Evolutionary conservation across 2,329 filamentous ascomycete genomes (phyloP), one percentile per base, ranked within the genome.

Genomic region (Neofusicoccum sp.): DNA sequence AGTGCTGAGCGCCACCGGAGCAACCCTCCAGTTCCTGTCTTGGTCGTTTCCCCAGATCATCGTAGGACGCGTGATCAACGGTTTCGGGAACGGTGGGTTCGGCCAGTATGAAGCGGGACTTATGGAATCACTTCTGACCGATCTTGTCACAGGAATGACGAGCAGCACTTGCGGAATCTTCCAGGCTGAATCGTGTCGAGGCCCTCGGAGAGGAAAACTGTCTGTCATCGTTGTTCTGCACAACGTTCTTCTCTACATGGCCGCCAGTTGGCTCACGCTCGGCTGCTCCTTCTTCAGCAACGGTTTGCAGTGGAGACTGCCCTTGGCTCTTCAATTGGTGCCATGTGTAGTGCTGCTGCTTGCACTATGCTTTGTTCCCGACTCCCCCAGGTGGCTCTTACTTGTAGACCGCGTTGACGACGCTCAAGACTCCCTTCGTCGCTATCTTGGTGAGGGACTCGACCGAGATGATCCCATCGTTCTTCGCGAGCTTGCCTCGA

Each of bases 381-480:
- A 86, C 61, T 82, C 78, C 0, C 83, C 83, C 4, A 75, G 83
- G 26, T 86, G 81, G 80, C 69, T 86, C 31, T 75, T 85, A 45
- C 78, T 79, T 26, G 76, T 80, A 62, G 82, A 82, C 12, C 75
- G 76, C 7, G 58, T 68, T 1, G 76, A 81, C 0, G 76, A 84
- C 65, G 82, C 83, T 0, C 76, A 72, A 4, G 72, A 73, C 0
- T 79, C 84, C 16, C 67, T 85, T 30, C 56, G 62, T 14, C 49
- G 63, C 11, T 61, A 63, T n/a, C 60, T 63, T 20, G 63, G 63
- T 2, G 59, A 49, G 9, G 53, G 48, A 3, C 57, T 65, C 6
- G n/a, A 28, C 7, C 56, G 31, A 11, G 58, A 61, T 33, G 60
- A 63, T 26, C 41, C 45, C 5, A 40, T 40, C 3, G 63, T 63